A percentile compares a stretch with the other conserved stretches of the same genome.
Evolutionary conservation across 2,329 filamentous ascomycete genomes (phyloP).

Genomic region (Sclerotiophoma versabilis): DNA sequence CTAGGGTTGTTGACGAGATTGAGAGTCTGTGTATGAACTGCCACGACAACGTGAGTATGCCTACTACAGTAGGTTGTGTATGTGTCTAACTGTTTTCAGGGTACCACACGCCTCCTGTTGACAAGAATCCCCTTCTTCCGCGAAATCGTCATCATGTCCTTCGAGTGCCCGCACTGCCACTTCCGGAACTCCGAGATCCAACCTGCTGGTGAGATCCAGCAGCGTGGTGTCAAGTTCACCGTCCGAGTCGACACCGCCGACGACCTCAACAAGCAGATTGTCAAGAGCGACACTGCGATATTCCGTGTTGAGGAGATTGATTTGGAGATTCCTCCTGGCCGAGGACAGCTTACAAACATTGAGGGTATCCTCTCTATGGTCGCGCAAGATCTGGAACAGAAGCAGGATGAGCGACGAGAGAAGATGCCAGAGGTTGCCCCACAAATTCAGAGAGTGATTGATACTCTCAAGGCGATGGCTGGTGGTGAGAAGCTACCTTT

Average conservation of each 20-base stretch:
- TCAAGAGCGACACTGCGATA: constrained; percentile 87
- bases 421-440: constrained; percentile 78
- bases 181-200: constrained; percentile 95
- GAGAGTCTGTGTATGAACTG: constrained; percentile 64
- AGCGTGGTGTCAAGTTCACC: constrained; percentile 83
- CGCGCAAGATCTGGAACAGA: constrained; percentile 78
- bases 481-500: constrained; percentile 83
- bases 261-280: constrained; percentile 85
- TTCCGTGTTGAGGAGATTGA: constrained; percentile 92
- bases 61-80: neutral
- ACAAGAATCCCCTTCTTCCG: constrained; percentile 96
- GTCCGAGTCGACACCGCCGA: constrained; percentile 74
- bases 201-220: constrained; percentile 88
- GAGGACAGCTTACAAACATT: constrained; percentile 90
- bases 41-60: constrained; percentile 53
- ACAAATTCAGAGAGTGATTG: constrained; percentile 79
- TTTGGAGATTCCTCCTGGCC: constrained; percentile 88
- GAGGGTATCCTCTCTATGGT: constrained; percentile 85
- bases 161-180: constrained; percentile 87
- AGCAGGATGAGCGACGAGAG: constrained; percentile 82
- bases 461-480: constrained; percentile 77
- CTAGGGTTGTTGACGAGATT: constrained; percentile 61
- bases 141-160: constrained; percentile 97
- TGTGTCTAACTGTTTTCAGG: constrained; percentile 60
- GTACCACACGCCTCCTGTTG: constrained; percentile 83